These are phyloP conservation scores for Exutisphaerella laricina DNA, from an alignment of 2,329 filamentous ascomycete genomes.

Conservation along the genomic window DNA sequence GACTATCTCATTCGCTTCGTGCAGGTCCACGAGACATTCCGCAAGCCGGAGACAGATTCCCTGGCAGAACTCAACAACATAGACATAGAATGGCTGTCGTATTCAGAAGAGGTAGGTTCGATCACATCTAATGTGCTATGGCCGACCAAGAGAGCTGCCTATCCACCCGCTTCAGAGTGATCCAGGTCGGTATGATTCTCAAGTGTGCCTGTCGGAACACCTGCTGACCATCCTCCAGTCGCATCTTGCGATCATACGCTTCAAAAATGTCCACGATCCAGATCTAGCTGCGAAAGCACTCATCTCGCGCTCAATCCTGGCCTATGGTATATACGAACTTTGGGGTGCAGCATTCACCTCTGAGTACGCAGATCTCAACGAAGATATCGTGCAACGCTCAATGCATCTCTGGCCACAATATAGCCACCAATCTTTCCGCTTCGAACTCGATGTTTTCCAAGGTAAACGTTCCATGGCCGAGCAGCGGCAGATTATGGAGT, in stretches of 20 bases:
- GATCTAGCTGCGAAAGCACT: slow-evolving; percentile 56
- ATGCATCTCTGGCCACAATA: slow-evolving; percentile 63
- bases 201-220: background rate
- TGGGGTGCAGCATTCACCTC: slow-evolving; percentile 63
- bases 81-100: slow-evolving; percentile 66
- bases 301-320: slow-evolving; percentile 71
- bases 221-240: slow-evolving; percentile 50
- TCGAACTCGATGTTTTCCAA: slow-evolving; percentile 76
- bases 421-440: slow-evolving; percentile 66
- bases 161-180: no score
- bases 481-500: slow-evolving; percentile 72
- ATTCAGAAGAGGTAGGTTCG: slow-evolving; percentile 62
- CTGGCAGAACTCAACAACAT: slow-evolving; percentile 65
- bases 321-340: slow-evolving; percentile 78
- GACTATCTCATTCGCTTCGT: slow-evolving; percentile 86
- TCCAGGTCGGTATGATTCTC: background rate
- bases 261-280: slow-evolving; percentile 36
- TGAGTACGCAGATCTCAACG: slow-evolving; percentile 64
- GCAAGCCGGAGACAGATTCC: slow-evolving; percentile 74
- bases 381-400: slow-evolving; percentile 55
- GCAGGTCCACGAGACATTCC: slow-evolving; percentile 87
- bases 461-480: slow-evolving; percentile 59
- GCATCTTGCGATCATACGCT: slow-evolving; percentile 73
- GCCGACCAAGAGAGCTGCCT: no score
- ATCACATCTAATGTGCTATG: background rate